These are phyloP conservation scores for Thermomucor indicae-seudaticae DNA, from an alignment of 371 early-diverging fungal genomes.

Conservation along the genomic window DNA sequence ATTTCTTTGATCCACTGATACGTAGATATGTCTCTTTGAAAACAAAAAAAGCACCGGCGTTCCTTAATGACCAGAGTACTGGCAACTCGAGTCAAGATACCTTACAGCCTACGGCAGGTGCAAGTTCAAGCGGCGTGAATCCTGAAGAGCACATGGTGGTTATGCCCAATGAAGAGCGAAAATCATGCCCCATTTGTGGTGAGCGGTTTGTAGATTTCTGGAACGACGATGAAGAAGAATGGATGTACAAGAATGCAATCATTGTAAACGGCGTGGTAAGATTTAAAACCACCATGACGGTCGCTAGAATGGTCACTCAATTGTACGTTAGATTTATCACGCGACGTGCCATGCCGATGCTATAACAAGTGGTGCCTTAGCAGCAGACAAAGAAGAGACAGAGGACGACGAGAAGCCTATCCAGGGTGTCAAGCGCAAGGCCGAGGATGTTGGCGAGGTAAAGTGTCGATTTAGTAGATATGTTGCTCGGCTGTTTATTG, in stretches of 20 bases:
- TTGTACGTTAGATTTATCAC: slow-evolving; percentile 54
- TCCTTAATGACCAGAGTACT: slow-evolving; percentile 27
- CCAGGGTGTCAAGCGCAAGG: slow-evolving; percentile 1
- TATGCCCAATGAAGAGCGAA: slow-evolving; percentile 46
- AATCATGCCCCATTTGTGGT: slow-evolving; percentile 82
- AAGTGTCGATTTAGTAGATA: background rate
- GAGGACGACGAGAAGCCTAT: no score
- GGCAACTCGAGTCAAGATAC: slow-evolving; percentile 4
- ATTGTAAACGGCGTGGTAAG: slow-evolving; percentile 63
- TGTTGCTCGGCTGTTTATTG: background rate
- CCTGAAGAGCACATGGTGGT: slow-evolving; percentile 35
- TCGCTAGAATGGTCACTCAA: background rate
- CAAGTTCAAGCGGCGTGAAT: slow-evolving; percentile 14
- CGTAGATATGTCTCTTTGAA: background rate
- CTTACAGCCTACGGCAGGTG: slow-evolving; percentile 13
- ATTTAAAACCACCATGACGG: background rate
- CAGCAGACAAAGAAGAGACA: no score
- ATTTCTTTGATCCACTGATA: background rate
- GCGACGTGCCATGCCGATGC: slow-evolving; percentile 66
- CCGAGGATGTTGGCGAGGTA: background rate
- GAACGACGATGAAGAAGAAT: slow-evolving; percentile 87
- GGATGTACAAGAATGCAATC: slow-evolving; percentile 84
- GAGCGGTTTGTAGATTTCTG: slow-evolving; percentile 83
- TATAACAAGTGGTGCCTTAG: slow-evolving; percentile 30
- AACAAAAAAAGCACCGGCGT: slow-evolving; percentile 41